A percentile compares a stretch with the other conserved stretches of the same genome.
phyloP scores from a whole-genome alignment of 768 basidiomycete genomes.

The Lactifluus echinatus region DNA sequence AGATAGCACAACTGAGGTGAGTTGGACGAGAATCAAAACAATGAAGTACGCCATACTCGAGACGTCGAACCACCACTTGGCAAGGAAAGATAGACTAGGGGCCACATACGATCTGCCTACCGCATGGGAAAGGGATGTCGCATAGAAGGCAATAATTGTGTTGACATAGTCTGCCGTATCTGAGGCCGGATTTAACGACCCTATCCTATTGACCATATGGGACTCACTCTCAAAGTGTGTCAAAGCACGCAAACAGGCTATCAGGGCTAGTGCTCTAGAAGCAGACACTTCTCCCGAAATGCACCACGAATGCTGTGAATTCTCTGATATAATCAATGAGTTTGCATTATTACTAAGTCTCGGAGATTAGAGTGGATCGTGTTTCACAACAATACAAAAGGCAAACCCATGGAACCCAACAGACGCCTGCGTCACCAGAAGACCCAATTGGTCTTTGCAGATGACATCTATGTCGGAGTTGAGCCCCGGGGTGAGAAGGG shows the following conservation, averaged over 20 bases:
- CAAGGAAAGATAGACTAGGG: constrained; percentile 68
- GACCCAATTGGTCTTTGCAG: constrained; percentile 49
- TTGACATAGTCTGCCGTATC: constrained; percentile 62
- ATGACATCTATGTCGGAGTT: constrained; percentile 63
- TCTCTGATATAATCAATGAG: constrained; percentile 33
- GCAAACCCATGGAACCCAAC: constrained; percentile 46
- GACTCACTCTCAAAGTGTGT: constrained; percentile 58
- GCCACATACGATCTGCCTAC: constrained; percentile 54
- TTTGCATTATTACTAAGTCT: constrained; percentile 32
- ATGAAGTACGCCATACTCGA: constrained; percentile 41
- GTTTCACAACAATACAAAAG: not conserved
- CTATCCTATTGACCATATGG: not conserved
- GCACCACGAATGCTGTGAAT: constrained; percentile 52
- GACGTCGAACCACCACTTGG: constrained; percentile 65
- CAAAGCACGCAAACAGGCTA: constrained; percentile 59
- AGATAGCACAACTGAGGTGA: constrained; percentile 1
- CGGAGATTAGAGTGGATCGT: not conserved
- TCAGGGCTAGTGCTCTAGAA: constrained; percentile 55
- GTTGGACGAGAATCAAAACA: not conserved
- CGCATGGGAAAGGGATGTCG: constrained; percentile 53
- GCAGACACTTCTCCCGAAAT: constrained; percentile 66
- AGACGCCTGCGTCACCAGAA: constrained; percentile 31
- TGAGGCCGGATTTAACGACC: constrained; percentile 24
- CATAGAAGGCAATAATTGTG: constrained; percentile 74
- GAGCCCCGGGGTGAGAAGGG: constrained; percentile 60